A percentile compares a stretch with the other conserved stretches of the same genome.
phyloP scores from a whole-genome alignment of 306 rosid species.

The Rosa lucieae region DNA sequence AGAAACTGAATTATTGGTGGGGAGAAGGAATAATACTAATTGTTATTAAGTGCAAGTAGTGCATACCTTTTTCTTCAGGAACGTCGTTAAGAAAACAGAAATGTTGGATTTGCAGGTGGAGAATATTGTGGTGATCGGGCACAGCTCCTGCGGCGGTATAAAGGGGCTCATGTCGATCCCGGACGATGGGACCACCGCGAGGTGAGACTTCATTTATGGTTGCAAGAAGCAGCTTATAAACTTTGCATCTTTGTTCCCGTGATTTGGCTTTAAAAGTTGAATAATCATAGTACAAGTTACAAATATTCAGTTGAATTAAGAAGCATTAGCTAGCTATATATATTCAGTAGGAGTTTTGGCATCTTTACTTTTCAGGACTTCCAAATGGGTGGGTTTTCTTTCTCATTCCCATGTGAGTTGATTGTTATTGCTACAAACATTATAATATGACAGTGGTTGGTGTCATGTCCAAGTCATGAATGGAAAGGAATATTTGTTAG shows the following conservation, averaged over 20 bases:
- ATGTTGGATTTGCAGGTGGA: slow-evolving; percentile 58
- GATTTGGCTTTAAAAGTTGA: background rate
- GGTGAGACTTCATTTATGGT: slow-evolving; percentile 32
- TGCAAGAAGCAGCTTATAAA: background rate
- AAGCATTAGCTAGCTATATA: background rate
- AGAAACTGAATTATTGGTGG: background rate
- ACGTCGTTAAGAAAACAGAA: background rate
- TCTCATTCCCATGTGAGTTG: background rate
- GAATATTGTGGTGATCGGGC: slow-evolving; percentile 90
- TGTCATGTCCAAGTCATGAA: slow-evolving; percentile 14
- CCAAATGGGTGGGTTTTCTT: background rate
- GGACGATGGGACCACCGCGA: slow-evolving; percentile 74
- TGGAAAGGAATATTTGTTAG: background rate
- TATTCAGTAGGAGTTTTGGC: background rate
- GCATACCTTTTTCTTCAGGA: background rate
- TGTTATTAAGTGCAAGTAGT: background rate
- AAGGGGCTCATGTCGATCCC: slow-evolving; percentile 97
- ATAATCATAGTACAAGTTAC: background rate
- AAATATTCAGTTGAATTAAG: background rate
- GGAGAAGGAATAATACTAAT: background rate
- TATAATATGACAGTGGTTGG: background rate
- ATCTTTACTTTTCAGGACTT: background rate
- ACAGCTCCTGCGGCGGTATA: slow-evolving; percentile 96
- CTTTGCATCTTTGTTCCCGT: background rate
- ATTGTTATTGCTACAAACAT: background rate